Evolutionary conservation across 73 alveolate species (phyloP).

Genomic region (Paramecium primaurelia): DNA sequence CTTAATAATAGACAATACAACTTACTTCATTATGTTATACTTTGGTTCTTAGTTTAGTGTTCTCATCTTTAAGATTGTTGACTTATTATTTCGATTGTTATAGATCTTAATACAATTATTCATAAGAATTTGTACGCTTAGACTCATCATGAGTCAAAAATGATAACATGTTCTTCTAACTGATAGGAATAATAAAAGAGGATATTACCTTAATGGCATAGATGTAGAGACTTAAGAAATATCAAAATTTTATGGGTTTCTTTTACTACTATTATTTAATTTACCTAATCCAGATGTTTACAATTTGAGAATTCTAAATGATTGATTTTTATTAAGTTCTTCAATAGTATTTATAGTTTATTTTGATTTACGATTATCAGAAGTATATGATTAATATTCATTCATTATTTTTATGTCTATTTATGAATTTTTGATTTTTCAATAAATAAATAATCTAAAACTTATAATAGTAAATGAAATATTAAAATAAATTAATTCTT

Average conservation of each 20-base stretch:
- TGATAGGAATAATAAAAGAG: not conserved
- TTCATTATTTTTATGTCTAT: not conserved
- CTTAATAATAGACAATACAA: not conserved
- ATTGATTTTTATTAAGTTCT: not conserved
- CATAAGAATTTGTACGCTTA: not conserved
- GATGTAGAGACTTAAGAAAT: not conserved
- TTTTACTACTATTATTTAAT: not conserved
- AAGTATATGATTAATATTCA: constrained; percentile 20
- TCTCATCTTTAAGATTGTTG: constrained; percentile 1
- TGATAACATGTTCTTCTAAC: constrained; percentile 19
- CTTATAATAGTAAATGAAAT: not conserved
- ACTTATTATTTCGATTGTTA: not conserved
- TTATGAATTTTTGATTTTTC: not conserved
- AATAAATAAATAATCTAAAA: not conserved
- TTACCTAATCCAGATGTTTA: constrained; percentile 1
- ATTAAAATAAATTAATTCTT: not conserved
- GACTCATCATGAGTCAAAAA: not conserved
- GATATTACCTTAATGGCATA: constrained; percentile 16
- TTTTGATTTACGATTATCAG: constrained; percentile 13
- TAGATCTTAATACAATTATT: not conserved
- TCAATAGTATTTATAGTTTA: constrained; percentile 10
- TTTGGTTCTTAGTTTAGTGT: not conserved
- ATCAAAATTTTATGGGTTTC: constrained; percentile 22
- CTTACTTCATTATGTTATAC: not conserved
- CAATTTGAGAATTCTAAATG: constrained; percentile 17